Conservation (phyloP, 768 basidiomycete species). For the Cystobasidium ongulense region DNA sequence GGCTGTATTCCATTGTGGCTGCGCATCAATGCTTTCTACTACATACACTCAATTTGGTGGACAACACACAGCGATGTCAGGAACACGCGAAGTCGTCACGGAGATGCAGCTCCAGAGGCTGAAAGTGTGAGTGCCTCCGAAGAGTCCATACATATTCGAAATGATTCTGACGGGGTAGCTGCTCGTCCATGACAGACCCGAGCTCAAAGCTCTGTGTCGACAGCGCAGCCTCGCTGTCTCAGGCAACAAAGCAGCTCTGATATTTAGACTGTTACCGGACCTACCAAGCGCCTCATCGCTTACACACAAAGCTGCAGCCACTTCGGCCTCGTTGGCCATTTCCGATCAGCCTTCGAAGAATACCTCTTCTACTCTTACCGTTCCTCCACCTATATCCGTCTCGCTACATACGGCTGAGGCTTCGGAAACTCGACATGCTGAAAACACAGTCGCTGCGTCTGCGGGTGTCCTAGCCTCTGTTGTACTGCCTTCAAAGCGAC, state of each 20-base stretch:
- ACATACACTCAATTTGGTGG: no score
- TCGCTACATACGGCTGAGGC: no score
- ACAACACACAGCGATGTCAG: no score
- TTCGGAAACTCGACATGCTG: no score
- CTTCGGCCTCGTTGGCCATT: background rate
- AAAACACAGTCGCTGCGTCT: no score
- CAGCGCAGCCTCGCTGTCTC: background rate
- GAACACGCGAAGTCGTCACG: no score
- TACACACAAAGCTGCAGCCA: background rate
- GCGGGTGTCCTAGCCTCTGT: no score
- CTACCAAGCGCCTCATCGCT: background rate
- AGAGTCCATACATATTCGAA: background rate
- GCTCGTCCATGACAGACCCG: background rate
- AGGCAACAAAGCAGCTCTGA: background rate
- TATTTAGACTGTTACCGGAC: background rate
- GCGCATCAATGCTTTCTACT: no score
- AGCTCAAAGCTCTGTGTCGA: conserved; percentile 1
- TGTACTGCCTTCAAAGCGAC: background rate
- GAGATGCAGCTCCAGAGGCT: background rate
- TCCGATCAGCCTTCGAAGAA: no score
- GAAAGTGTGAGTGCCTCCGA: background rate
- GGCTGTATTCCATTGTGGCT: no score
- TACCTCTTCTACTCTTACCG: no score
- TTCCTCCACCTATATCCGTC: no score
- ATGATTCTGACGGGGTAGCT: background rate